Conservation (phyloP, 2,329 filamentous ascomycete species). For the Colletotrichum euphorbiae region DNA sequence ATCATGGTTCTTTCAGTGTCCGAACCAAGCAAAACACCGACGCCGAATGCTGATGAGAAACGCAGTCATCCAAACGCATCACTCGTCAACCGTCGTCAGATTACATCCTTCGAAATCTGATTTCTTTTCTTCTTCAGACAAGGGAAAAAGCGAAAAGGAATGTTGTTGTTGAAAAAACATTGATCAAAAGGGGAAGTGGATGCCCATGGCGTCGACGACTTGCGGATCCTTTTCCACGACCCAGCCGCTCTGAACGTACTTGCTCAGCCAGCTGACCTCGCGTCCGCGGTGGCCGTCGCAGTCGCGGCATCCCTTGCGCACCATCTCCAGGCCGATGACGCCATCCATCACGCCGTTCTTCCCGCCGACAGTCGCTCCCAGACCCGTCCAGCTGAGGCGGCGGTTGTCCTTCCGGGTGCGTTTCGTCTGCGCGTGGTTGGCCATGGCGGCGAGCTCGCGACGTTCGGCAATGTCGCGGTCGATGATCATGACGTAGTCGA, state of each 20-base stretch:
- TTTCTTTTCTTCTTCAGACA: conserved; percentile 7
- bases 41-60: conserved; percentile 34
- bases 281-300: conserved; percentile 49
- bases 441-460: conserved; percentile 55
- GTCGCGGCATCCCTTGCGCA: conserved; percentile 48
- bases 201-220: conserved; percentile 38
- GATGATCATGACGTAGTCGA: conserved; percentile 51
- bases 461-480: conserved; percentile 56
- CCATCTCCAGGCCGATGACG: conserved; percentile 50
- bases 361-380: conserved; percentile 49
- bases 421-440: conserved; percentile 46
- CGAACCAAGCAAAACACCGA: conserved; percentile 12
- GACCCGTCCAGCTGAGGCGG: conserved; percentile 55
- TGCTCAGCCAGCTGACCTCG: conserved; percentile 49
- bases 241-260: conserved; percentile 40
- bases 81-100: not conserved
- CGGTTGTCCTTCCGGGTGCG: conserved; percentile 44
- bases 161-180: too few relatives aligned
- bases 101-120: conserved; percentile 9
- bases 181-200: not conserved
- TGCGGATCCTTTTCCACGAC: conserved; percentile 32
- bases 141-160: not conserved
- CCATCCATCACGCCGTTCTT: conserved; percentile 48
- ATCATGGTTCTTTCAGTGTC: conserved; percentile 30
- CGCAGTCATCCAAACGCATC: not conserved